Evolutionary conservation across 352 stramenopile species (phyloP).

Genomic region (Pythium volutum): DNA sequence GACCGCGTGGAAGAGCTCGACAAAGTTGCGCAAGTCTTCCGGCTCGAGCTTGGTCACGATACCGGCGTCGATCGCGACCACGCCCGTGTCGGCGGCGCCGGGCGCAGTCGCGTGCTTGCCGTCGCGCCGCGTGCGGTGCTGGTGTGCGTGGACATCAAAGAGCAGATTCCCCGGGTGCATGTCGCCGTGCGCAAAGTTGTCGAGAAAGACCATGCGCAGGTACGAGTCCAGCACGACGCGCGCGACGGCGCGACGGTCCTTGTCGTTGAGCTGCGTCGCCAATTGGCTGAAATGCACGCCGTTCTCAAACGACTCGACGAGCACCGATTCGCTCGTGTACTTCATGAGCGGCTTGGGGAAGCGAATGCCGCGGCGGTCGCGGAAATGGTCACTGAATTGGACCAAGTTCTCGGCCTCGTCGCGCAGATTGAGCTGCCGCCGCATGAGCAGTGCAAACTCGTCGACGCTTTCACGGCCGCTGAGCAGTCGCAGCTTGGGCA

Average conservation of each 20-base stretch:
- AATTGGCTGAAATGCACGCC: constrained; percentile 77
- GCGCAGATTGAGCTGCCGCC: constrained; percentile 89
- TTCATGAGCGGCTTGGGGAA: constrained; percentile 77
- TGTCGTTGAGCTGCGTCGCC: constrained; percentile 38
- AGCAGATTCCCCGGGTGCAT: constrained; percentile 92
- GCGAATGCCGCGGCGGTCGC: constrained; percentile 44
- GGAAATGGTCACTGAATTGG: constrained; percentile 78
- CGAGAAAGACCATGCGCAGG: constrained; percentile 94
- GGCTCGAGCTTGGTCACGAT: constrained; percentile 82
- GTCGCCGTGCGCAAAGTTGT: constrained; percentile 94
- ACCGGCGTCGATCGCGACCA: constrained; percentile 81
- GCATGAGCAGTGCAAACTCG: constrained; percentile 87
- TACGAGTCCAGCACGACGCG: constrained; percentile 85
- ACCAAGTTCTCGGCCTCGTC: constrained; percentile 89
- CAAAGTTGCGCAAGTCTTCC: constrained; percentile 78
- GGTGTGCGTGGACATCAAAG: constrained; percentile 40
- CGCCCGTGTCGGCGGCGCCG: constrained; percentile 23
- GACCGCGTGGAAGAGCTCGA: constrained; percentile 84
- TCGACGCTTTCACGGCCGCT: constrained; percentile 76
- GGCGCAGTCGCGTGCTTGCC: constrained; percentile 9
- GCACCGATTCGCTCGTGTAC: constrained; percentile 74
- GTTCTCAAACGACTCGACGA: constrained; percentile 91
- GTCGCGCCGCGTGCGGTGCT: constrained; percentile 1
- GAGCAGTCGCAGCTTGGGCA: constrained; percentile 66
- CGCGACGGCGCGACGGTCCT: constrained; percentile 60